Percentiles rank a stretch among this genome's conserved stretches.
Conservation (phyloP, 345 rosid species). For the Citrus inodora region DNA sequence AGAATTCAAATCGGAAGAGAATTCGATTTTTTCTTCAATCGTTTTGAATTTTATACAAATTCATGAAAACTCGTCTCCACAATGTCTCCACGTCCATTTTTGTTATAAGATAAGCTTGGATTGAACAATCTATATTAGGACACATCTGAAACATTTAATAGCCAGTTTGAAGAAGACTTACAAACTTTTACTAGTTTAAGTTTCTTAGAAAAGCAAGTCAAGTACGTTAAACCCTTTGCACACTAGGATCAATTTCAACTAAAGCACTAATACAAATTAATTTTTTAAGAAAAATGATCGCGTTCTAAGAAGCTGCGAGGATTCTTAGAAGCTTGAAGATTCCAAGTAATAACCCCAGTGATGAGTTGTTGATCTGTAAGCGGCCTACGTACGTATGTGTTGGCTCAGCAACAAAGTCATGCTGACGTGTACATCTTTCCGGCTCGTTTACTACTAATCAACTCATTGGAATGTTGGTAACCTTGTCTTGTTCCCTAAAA, state of each 20-base stretch:
- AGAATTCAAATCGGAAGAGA: no score
- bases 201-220: no score
- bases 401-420: constrained; percentile 30
- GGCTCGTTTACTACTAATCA: not conserved
- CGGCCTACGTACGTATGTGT: not conserved
- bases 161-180: not conserved
- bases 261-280: not conserved
- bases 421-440: constrained; percentile 14
- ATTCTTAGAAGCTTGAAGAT: constrained; percentile 16
- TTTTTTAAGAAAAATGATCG: not conserved
- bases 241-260: no score
- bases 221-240: no score
- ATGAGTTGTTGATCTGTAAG: not conserved
- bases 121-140: not conserved
- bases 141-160: not conserved
- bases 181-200: not conserved
- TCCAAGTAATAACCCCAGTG: constrained; percentile 3
- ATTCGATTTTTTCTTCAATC: not conserved
- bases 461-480: no score
- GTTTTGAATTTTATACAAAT: no score
- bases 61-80: not conserved
- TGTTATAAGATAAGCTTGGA: not conserved
- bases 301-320: not conserved
- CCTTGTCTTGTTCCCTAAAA: not conserved
- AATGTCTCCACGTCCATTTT: not conserved